phyloP scores from a whole-genome alignment of 805 yeast genomes.

The Metschnikowia reukaufii region DNA sequence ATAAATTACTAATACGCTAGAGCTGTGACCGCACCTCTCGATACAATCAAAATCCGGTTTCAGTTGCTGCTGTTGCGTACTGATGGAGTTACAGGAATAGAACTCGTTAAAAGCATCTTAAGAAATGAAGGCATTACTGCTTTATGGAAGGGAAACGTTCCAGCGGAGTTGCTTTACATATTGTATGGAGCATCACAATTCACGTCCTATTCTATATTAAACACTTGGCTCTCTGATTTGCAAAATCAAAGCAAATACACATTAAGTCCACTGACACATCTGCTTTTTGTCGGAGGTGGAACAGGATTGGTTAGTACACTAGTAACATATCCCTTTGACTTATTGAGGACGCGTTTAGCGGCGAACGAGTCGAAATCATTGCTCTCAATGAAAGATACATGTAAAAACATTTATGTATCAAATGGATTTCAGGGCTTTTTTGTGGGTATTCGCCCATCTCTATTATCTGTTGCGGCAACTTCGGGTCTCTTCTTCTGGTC shows the following conservation, averaged over 20 bases:
- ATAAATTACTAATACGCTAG: conserved; percentile 34
- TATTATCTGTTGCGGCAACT: conserved; percentile 64
- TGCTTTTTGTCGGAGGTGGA: conserved; percentile 64
- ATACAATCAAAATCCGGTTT: conserved; percentile 71
- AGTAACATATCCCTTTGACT: conserved; percentile 84
- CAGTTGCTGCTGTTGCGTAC: conserved; percentile 52
- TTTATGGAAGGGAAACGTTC: conserved; percentile 95
- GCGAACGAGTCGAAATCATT: conserved; percentile 50
- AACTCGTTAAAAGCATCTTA: conserved; percentile 45
- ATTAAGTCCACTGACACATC: conserved; percentile 41
- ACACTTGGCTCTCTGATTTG: conserved; percentile 38
- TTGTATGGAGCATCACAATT: conserved; percentile 86
- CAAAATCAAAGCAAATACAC: conserved; percentile 23
- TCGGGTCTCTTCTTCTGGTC: conserved; percentile 76
- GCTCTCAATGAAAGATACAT: conserved; percentile 35
- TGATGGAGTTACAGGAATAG: conserved; percentile 23
- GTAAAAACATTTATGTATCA: conserved; percentile 24
- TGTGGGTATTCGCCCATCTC: conserved; percentile 49
- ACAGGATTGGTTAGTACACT: conserved; percentile 77
- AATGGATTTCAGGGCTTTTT: conserved; percentile 49
- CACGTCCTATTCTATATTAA: conserved; percentile 61
- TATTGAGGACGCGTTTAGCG: conserved; percentile 82
- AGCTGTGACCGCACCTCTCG: conserved; percentile 72
- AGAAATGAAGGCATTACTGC: conserved; percentile 69
- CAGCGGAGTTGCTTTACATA: conserved; percentile 85